These are phyloP conservation scores for Colletotrichum tanaceti DNA, from an alignment of 2,329 filamentous ascomycete genomes.

Conservation along the genomic window DNA sequence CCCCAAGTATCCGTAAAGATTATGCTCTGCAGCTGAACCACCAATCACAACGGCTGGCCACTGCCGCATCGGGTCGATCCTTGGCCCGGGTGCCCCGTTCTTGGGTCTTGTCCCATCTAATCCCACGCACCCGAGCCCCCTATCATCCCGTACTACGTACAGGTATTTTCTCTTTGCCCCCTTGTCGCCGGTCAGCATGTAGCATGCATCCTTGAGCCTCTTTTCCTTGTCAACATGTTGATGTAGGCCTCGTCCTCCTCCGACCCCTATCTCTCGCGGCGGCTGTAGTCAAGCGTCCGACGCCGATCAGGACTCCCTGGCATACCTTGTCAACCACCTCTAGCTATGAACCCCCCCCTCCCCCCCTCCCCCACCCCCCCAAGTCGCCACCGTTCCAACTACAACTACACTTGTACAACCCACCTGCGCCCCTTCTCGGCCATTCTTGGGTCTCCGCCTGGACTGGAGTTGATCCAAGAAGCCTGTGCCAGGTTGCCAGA, in stretches of 20 bases:
- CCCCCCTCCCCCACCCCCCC: slow-evolving; percentile 14
- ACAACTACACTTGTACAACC: slow-evolving; percentile 5
- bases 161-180: slow-evolving; percentile 8
- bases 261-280: slow-evolving; percentile 10
- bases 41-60: slow-evolving; percentile 20
- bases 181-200: slow-evolving; percentile 18
- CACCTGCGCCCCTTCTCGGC: slow-evolving; percentile 13
- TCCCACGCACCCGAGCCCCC: slow-evolving; percentile 3
- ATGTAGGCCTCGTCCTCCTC: slow-evolving; percentile 4
- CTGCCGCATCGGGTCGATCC: slow-evolving; percentile 35
- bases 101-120: not conserved
- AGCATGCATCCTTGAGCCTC: slow-evolving; percentile 21
- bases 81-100: slow-evolving; percentile 29
- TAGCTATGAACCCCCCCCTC: not conserved
- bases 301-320: slow-evolving; percentile 28
- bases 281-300: slow-evolving; percentile 5
- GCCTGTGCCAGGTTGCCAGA: slow-evolving; percentile 10
- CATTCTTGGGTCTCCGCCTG: slow-evolving; percentile 14
- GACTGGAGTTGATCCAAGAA: not conserved
- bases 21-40: slow-evolving; percentile 25
- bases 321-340: slow-evolving; percentile 22
- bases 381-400: slow-evolving; percentile 5
- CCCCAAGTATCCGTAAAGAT: slow-evolving; percentile 8
- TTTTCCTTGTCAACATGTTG: slow-evolving; percentile 11
- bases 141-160: slow-evolving; percentile 28